Base-by-base conservation (phyloP, 345 rosid species). In the Dimocarpus longan region DNA sequence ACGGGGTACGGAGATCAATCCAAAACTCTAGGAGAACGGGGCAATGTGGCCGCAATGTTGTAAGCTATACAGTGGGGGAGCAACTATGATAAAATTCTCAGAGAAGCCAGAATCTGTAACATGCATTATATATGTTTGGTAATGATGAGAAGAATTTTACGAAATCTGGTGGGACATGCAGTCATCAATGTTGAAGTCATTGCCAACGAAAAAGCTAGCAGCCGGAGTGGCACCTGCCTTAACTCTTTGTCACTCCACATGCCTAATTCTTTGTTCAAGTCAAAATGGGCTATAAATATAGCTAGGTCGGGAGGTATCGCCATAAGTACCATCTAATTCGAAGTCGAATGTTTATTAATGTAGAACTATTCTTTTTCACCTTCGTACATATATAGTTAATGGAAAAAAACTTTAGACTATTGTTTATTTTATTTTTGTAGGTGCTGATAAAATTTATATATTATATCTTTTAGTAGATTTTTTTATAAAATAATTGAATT, bases 101-200 rank as follows among this genome's bases (percentile, higher is more conserved):
- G 64, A 75, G 26, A 59, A 79, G 46, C 40, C 73, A 56, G 62
- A 73, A 73, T 73, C 77, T 28, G 22, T 60, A 56, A 24, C 78
- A 42, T 54, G 24, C 28, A 73, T 32, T 22, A n/a, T n/a, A 12
- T 24, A 73, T 72, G 68, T 39, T 79, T 73, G 12, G 73, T 57
- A 73, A 79, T 73, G 62, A 79, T 73, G 73, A 73, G 68, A 73
- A 57, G 82, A 79, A 66, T 79, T 73, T 73, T 79, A 52, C 43
- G 60, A 66, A 66, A 76, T 66, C 24, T 79, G 13, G 48, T 65
- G 70, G 73, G 70, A 43, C 77, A 74, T 62, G 9, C 6, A 21
- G 18, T 4, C 44, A 79, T 54, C 67, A 40, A 24, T 72, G 21
- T 73, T 79, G 67, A 73, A 42, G 50, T 73, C 68, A 16, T 44